Base-by-base conservation (phyloP, 768 basidiomycete species). In the Chlorophyllum brunneum region DNA sequence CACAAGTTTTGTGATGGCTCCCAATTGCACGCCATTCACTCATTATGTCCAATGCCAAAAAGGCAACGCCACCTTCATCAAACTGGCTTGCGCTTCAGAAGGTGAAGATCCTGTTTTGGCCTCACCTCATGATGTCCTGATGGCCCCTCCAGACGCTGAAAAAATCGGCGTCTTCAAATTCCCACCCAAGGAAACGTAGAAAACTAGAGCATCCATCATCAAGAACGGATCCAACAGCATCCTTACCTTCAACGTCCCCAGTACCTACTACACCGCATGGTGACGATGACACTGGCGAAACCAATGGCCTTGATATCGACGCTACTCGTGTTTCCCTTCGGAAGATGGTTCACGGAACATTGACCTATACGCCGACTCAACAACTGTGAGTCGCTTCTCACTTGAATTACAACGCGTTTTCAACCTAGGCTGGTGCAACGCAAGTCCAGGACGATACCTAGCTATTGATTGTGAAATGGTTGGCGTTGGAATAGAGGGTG, bases 391-490 rank as follows among this genome's bases (percentile, higher is more conserved):
- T 64, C 18, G 8, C 29, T 50, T 27, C 55, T 18, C 27, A 22
- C 16, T 31, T 26, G 20, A 42, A 43, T 23, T 42, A 7, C 20
- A 20, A 36, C 45, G 40, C 20, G 15, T 26, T 30, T 7, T 33
- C 11, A 33, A 15, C 45, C n/a, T 6, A 8, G 18, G 20, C 5
- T 39, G 4, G n/a, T 18, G 26, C 30, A 31, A 30, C 13, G 31
- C 15, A 47, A 83, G 85, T 41, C 80, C 82, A 3, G 87, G 87
- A 42, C 85, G 80, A 61, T 88, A 88, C 56, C 70, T 97, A 37
- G 83, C 92, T 0, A 72, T 99, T 24, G 95, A 99, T 67, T 98
- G 95, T 61, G 95, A 98, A 68, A 97, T 98, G 93, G 95, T 98
- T 9, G 94, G 94, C 4, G 80, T 95, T n/a, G 93, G 93, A 0